Conservation (phyloP, 768 basidiomycete species). For the Suillus ampliporus region DNA sequence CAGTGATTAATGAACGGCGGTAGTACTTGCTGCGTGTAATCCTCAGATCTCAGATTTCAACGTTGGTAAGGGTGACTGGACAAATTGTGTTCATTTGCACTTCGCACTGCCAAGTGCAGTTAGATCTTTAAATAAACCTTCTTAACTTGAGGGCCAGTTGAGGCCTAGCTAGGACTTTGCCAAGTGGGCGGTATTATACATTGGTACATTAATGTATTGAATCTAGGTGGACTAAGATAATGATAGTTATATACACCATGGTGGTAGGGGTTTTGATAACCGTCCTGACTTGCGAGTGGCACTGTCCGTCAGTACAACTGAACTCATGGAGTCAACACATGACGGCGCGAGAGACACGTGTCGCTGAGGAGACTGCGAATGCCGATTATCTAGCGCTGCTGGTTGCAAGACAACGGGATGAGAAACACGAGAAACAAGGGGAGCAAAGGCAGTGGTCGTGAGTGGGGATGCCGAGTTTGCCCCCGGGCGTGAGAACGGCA, state of each 20-base stretch:
- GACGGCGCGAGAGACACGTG: not conserved
- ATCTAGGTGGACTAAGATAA: constrained; percentile 5
- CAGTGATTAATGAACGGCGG: not conserved
- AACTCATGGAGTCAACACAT: not conserved
- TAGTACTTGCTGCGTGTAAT: not conserved
- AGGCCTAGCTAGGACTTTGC: not conserved
- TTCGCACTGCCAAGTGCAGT: not conserved
- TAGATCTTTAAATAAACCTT: not conserved
- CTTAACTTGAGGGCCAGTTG: not conserved
- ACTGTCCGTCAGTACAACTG: not conserved
- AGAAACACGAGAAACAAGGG: not conserved
- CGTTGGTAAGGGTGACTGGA: not conserved
- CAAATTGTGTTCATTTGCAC: not conserved
- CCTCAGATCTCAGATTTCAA: not conserved
- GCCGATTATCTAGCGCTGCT: not conserved
- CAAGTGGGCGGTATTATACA: not conserved
- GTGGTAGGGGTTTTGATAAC: constrained; percentile 34
- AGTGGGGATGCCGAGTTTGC: not conserved
- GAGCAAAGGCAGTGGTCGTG: not conserved
- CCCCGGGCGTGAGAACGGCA: not conserved
- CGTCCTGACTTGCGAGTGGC: constrained; percentile 25
- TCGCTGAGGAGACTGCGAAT: not conserved
- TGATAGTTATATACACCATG: constrained; percentile 16
- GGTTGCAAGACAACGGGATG: constrained; percentile 3
- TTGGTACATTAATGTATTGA: not conserved